Percentiles rank a stretch among this genome's conserved stretches.
phyloP scores from a whole-genome alignment of 2,329 filamentous ascomycete species.

The Penicillium frequentans region DNA sequence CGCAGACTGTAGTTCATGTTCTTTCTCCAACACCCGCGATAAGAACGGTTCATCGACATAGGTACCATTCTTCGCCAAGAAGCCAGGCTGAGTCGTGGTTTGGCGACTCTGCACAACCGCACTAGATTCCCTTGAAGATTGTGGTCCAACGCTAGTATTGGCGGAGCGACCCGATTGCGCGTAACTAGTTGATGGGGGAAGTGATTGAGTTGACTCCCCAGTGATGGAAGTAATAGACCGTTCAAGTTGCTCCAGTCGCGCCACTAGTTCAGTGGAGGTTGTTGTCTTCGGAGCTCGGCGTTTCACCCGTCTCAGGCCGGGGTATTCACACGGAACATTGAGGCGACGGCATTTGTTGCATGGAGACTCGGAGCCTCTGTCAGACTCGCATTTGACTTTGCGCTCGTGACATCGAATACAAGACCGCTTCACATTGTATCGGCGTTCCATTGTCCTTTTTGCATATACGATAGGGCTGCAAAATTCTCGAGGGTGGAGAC shows the following conservation, averaged over 20 bases:
- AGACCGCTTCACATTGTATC: conserved; percentile 30
- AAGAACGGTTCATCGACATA: conserved; percentile 32
- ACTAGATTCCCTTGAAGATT: background rate
- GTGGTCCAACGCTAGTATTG: background rate
- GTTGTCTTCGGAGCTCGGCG: conserved; percentile 19
- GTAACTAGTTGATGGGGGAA: background rate
- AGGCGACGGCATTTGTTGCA: conserved; percentile 24
- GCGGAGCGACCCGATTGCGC: background rate
- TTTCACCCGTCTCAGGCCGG: conserved; percentile 21
- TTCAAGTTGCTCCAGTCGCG: conserved; percentile 25
- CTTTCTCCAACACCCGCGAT: conserved; percentile 28
- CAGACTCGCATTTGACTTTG: conserved; percentile 25
- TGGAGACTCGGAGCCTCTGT: conserved; percentile 14
- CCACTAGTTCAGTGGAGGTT: conserved; percentile 18
- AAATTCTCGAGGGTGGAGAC: background rate
- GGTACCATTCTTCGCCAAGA: conserved; percentile 25
- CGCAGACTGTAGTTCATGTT: conserved; percentile 25
- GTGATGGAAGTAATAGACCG: conserved; percentile 17
- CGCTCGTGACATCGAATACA: conserved; percentile 32
- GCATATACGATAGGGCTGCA: background rate
- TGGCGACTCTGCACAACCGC: background rate
- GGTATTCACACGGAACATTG: conserved; percentile 24
- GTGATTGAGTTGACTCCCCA: background rate
- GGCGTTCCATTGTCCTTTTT: conserved; percentile 6
- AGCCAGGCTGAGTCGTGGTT: conserved; percentile 9